Percentiles rank a stretch among this genome's conserved stretches.
Evolutionary conservation across 73 alveolate species (phyloP).

Genomic region (Stentor roeselii): DNA sequence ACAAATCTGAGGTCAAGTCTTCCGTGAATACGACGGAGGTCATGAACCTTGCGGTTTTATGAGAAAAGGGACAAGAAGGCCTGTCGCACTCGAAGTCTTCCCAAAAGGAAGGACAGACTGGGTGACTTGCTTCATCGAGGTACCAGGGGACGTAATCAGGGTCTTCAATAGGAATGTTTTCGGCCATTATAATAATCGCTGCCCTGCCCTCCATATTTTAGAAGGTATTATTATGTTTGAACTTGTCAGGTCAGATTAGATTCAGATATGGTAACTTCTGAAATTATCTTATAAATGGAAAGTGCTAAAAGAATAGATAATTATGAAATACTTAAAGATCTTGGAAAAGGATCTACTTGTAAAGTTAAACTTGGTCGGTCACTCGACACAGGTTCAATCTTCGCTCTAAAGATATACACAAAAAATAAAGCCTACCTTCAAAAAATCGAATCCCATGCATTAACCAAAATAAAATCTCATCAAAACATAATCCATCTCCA

Average conservation of each 20-base stretch:
- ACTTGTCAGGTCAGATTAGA: no score
- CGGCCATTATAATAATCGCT: no score
- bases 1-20: not conserved
- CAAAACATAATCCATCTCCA: slow-evolving; percentile 23
- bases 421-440: not conserved
- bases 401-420: not conserved
- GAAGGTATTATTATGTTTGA: no score
- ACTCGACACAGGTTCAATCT: not conserved
- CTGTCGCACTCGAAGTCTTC: not conserved
- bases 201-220: no score
- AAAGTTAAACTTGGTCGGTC: slow-evolving; percentile 5
- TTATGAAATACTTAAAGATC: not conserved
- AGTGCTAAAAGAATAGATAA: slow-evolving; percentile 29
- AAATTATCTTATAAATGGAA: no score
- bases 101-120: not conserved
- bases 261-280: no score
- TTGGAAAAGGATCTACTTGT: slow-evolving; percentile 27
- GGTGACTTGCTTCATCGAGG: not conserved
- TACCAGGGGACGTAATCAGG: not conserved
- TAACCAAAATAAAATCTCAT: not conserved
- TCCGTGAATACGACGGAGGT: not conserved
- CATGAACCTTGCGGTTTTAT: not conserved
- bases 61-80: not conserved
- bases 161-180: not conserved
- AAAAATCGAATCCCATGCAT: not conserved